Base-by-base conservation (phyloP, 2,329 filamentous ascomycete genomes). In the Fonsecaea monophora region DNA sequence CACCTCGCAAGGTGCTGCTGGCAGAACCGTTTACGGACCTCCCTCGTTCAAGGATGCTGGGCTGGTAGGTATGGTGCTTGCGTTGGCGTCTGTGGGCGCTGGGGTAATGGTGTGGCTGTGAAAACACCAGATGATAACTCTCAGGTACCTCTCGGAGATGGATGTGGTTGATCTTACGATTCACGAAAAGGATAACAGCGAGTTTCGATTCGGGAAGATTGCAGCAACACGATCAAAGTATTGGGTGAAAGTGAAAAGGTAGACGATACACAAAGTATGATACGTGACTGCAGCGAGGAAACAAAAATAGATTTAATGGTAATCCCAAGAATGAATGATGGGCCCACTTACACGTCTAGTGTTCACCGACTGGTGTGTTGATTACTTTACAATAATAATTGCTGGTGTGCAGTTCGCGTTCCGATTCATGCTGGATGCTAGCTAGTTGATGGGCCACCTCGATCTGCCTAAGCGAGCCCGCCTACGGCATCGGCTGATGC, bases 21-120 rank as follows among this genome's bases (percentile, higher is more conserved):
- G 62, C 54, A 56, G 68, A 67, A 61, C 48, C 21, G 68, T 58
- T 18, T 55, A 64, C 12, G 62, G 58, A 12, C 64, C 66, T 32
- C 53, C 66, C 13, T 54, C 54, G 10, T 60, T 63, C 30, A 37
- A 64, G 53, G 57, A 60, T 25, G 37, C 45, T 10, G 60, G 66
- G 40, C 38, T 71, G 12, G 50, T 65, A 48, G 66, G 61, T 25
- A 70, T 62, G 60, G 62, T 65, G 45, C 38, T 60, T 56, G 64
- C 66, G 7, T 61, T 71, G 61, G 42, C 70, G 38, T 57, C 66
- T 6, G 65, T 71, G 21, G 66, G 70, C 45, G 70, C 68, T n/a
- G 70, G 68, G 30, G 62, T 69, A 7, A 62, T 66, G 35, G 50
- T 68, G 15, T 71, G 64, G 70, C 42, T 71, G 38, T 71, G 60